Evolutionary conservation across 2,329 filamentous ascomycete genomes (phyloP).

Genomic region (Trichoderma guizhouense): DNA sequence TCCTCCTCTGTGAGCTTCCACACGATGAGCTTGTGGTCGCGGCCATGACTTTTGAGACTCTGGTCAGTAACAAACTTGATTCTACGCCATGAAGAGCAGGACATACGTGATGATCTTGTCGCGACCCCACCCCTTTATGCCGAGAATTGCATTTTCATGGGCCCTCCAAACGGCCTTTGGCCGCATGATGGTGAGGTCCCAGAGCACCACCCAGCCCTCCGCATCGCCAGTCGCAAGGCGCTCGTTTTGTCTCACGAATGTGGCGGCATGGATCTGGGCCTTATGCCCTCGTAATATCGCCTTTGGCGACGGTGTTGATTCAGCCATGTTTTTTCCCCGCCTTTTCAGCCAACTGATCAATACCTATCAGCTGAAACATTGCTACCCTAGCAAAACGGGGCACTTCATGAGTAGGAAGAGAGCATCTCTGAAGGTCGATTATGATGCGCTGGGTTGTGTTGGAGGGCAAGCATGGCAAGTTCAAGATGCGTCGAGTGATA

Average conservation of each 20-base stretch:
- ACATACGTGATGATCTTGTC: constrained; percentile 80
- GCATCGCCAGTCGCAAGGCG: constrained; percentile 84
- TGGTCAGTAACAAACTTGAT: neutral
- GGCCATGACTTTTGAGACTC: constrained; percentile 73
- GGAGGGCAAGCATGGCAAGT: neutral
- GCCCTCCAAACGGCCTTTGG: constrained; percentile 82
- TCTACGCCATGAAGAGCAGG: constrained; percentile 33
- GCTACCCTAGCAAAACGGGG: neutral
- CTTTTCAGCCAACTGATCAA: neutral
- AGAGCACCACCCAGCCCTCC: constrained; percentile 82
- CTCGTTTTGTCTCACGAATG: constrained; percentile 69
- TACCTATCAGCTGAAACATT: constrained; percentile 1
- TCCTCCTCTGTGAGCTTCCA: constrained; percentile 69
- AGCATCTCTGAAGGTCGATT: neutral
- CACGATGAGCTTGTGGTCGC: constrained; percentile 80
- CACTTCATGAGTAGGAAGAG: neutral
- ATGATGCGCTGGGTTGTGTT: neutral
- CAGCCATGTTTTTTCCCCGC: constrained; percentile 26
- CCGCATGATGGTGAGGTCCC: constrained; percentile 79
- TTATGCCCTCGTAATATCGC: constrained; percentile 81
- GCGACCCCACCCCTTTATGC: constrained; percentile 66
- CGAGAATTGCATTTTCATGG: constrained; percentile 74
- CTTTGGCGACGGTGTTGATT: constrained; percentile 40
- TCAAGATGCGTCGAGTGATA: neutral
- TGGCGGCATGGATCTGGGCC: constrained; percentile 71